Conservation (phyloP, 441 rosid genomes). For the Flueggea neowawraea region DNA sequence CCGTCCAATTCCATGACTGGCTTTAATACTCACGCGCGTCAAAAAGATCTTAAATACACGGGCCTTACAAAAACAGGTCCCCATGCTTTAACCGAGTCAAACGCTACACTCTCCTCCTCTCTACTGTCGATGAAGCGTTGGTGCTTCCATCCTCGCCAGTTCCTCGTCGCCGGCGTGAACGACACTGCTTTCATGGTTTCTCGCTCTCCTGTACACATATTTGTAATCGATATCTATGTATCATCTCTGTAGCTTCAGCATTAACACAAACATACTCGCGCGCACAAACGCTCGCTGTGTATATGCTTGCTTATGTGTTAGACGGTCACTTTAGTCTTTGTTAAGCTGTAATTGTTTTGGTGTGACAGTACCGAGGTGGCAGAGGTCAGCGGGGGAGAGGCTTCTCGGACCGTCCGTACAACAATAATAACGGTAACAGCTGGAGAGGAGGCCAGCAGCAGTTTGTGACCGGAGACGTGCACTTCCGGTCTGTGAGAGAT, state of each 20-base stretch:
- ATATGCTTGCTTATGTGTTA: neutral
- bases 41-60: neutral
- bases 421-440: neutral
- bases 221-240: constrained; percentile 4
- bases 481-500: constrained; percentile 39
- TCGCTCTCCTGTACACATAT: constrained; percentile 32
- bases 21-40: neutral
- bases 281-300: neutral
- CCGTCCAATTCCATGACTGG: neutral
- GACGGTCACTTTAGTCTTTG: too few species aligned
- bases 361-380: constrained; percentile 57
- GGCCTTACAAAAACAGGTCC: neutral
- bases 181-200: constrained; percentile 34
- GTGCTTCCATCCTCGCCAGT: constrained; percentile 16
- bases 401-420: constrained; percentile 41
- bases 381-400: constrained; percentile 39
- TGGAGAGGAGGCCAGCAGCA: constrained; percentile 32
- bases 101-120: neutral
- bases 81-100: neutral
- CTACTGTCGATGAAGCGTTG: constrained; percentile 18
- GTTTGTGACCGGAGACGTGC: constrained; percentile 43
- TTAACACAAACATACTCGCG: neutral
- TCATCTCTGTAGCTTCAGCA: constrained; percentile 2
- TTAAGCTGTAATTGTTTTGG: neutral
- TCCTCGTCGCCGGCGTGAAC: constrained; percentile 27